Evolutionary conservation across 2,329 filamentous ascomycete species (phyloP).

Genomic region (Fonsecaea pugnacius): DNA sequence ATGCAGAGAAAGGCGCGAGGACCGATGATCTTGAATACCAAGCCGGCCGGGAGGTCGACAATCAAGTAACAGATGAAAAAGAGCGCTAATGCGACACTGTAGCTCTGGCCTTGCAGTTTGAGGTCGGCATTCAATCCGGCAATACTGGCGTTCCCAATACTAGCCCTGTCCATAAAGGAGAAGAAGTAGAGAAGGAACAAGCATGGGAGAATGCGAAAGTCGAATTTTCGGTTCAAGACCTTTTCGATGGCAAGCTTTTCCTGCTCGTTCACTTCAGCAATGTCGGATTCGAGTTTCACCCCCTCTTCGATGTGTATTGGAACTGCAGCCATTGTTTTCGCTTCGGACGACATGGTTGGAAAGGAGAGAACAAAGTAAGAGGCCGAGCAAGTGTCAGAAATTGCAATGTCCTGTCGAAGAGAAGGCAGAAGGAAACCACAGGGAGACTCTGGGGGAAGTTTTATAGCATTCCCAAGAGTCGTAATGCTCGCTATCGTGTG

Average conservation of each 20-base stretch:
- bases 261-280: neutral
- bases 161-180: slow-evolving; percentile 69
- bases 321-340: neutral
- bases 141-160: slow-evolving; percentile 64
- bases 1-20: slow-evolving; percentile 15
- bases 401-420: neutral
- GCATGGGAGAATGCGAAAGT: slow-evolving; percentile 57
- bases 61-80: neutral
- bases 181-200: slow-evolving; percentile 68
- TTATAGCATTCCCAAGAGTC: neutral
- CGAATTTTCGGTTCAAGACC: slow-evolving; percentile 13
- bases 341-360: neutral
- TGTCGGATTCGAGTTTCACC: neutral
- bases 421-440: neutral
- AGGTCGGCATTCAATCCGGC: neutral
- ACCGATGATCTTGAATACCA: slow-evolving; percentile 26
- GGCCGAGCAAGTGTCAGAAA: neutral
- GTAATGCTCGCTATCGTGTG: neutral
- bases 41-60: slow-evolving; percentile 2
- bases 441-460: neutral
- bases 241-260: slow-evolving; percentile 4
- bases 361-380: neutral
- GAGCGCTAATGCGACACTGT: neutral
- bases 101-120: neutral
- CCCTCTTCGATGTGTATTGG: neutral